Evolutionary conservation across 2,329 filamentous ascomycete species (phyloP), one percentile per base, ranked within the genome.

Genomic region (Dactylella cylindrospora): DNA sequence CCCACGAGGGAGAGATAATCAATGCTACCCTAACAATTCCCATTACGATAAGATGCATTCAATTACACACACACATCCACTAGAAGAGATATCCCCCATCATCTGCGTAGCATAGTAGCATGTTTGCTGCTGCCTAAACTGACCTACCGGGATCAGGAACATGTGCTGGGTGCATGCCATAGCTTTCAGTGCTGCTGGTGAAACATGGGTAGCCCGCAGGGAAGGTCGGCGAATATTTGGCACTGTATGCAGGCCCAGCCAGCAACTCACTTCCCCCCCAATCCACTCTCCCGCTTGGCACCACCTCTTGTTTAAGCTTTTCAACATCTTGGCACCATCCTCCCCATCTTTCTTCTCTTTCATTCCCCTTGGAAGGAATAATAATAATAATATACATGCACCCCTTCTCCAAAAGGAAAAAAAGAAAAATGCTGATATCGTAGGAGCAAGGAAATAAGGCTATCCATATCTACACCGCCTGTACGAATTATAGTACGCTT

Each of bases 111-210:
- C 50, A 35, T 5, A 49, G 49, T 53, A 62, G 57, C 43, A 50
- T 53, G 29, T 49, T n/a, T 44, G 49, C 57, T 62, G 57, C 57
- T 62, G 57, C 57, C 57, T 62, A 62, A n/a, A 54, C 49, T 61
- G 35, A 49, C 25, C 35, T 54, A 50, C 57, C 49, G 36, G 57
- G 57, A 53, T 54, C 49, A 62, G 57, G 57, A 62, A 62, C 49
- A 62, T 62, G 57, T 54, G 57, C 57, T 62, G 47, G n/a, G 47
- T 53, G 55, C 47, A 44, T 49, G 43, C 47, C 26, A 38, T 41
- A 41, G 36, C 47, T 62, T n/a, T 41, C 39, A 52, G 55, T 61
- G 55, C 47, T 46, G 46, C 47, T 60, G 47, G 44, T 62, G 57
- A 53, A 54, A 62, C 57, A 54, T 53, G 57, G 57, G 32, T 62